These are phyloP conservation scores for Tremellales sp. DNA, from an alignment of 1,284 basidiomycete genomes.

Conservation along the genomic window DNA sequence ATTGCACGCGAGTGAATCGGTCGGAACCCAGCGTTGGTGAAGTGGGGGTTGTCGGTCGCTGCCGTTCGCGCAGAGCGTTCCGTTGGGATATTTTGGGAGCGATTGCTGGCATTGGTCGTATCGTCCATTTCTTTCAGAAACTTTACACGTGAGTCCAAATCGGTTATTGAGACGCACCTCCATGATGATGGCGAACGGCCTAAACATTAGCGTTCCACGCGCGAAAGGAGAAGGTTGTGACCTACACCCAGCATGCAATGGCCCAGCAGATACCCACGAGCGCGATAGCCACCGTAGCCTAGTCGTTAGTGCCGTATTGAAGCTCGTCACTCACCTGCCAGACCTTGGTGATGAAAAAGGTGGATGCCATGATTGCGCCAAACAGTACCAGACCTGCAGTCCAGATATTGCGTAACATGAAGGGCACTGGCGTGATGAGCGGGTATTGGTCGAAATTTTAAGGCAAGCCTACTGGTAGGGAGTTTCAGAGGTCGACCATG, in stretches of 20 bases:
- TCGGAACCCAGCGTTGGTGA: constrained; percentile 18
- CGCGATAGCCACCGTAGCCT: constrained; percentile 76
- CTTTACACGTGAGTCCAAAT: constrained; percentile 53
- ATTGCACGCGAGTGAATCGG: constrained; percentile 52
- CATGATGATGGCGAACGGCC: constrained; percentile 68
- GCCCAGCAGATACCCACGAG: constrained; percentile 90
- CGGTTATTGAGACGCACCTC: constrained; percentile 57
- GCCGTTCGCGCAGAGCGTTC: neutral
- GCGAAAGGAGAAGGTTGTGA: constrained; percentile 3
- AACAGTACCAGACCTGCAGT: constrained; percentile 77
- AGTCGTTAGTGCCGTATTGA: constrained; percentile 1
- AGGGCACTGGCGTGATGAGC: constrained; percentile 59
- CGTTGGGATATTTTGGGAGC: neutral
- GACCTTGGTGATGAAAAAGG: constrained; percentile 76
- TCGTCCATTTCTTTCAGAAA: constrained; percentile 73
- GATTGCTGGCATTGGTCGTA: constrained; percentile 4
- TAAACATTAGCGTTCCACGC: constrained; percentile 7
- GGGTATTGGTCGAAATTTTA: too few species aligned
- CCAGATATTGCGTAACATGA: constrained; percentile 88
- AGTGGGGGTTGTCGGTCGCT: constrained; percentile 5
- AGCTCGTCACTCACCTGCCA: constrained; percentile 54
- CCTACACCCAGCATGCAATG: constrained; percentile 80
- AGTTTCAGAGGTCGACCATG: constrained; percentile 67
- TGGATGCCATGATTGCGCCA: constrained; percentile 68
- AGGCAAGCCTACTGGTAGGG: constrained; percentile 59